These are phyloP conservation scores for Chlorophyllum brunneum DNA, from an alignment of 768 basidiomycete genomes.

Conservation along the genomic window DNA sequence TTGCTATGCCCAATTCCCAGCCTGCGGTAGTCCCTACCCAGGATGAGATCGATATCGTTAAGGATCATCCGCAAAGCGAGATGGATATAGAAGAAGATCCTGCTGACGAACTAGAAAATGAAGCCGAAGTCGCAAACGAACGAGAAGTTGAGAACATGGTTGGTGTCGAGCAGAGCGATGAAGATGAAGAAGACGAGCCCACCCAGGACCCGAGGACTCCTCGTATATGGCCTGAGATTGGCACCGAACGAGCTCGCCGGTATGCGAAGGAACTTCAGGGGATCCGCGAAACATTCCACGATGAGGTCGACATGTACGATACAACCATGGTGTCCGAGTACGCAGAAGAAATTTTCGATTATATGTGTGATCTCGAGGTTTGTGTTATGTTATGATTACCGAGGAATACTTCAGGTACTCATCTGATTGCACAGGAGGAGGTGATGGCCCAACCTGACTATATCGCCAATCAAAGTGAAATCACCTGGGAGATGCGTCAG, in stretches of 20 bases:
- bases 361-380: slow-evolving; percentile 94
- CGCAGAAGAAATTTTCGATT: slow-evolving; percentile 95
- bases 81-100: slow-evolving; percentile 62
- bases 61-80: slow-evolving; percentile 37
- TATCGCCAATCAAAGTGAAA: slow-evolving; percentile 91
- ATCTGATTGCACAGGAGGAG: slow-evolving; percentile 50
- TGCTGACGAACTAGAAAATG: slow-evolving; percentile 36
- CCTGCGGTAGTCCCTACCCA: slow-evolving; percentile 30
- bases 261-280: slow-evolving; percentile 62
- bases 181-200: slow-evolving; percentile 28
- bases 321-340: slow-evolving; percentile 98
- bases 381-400: neutral
- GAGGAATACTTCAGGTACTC: slow-evolving; percentile 9
- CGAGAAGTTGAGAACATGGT: slow-evolving; percentile 66
- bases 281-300: slow-evolving; percentile 65
- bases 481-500: slow-evolving; percentile 92
- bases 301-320: slow-evolving; percentile 73
- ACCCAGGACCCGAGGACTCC: slow-evolving; percentile 31
- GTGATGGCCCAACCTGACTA: slow-evolving; percentile 92
- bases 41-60: slow-evolving; percentile 33
- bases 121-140: slow-evolving; percentile 41
- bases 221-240: slow-evolving; percentile 72
- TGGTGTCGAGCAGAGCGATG: slow-evolving; percentile 45
- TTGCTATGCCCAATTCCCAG: slow-evolving; percentile 32
- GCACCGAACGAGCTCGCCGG: slow-evolving; percentile 53